Base-by-base conservation (phyloP, 208 protist genomes). In the Leishmania turanica region DNA sequence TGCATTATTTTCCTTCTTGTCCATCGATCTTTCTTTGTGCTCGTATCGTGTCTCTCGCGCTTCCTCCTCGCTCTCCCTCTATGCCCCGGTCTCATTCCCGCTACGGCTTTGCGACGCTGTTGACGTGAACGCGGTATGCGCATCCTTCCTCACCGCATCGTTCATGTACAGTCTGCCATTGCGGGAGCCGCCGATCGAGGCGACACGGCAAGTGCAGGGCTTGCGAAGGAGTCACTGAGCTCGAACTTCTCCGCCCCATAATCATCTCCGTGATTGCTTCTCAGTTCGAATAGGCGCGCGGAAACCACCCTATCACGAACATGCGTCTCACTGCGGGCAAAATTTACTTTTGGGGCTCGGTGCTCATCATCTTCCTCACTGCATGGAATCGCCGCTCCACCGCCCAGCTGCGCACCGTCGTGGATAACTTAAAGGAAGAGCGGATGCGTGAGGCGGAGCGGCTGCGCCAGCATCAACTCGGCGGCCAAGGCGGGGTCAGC, bases 291-390 rank as follows among this genome's bases (percentile, higher is more conserved):
- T 19, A 85, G 21, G 75, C 68, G 62, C 54, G 37, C 45, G 64
- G 27, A 70, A 27, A 60, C 13, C 17, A 27, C 13, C 3, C 24
- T 0, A 78, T 53, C 68, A 13, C 51, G 37, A 73, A 37, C 53
- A 96, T 96, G 92, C 90, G 92, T 37, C 85, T 96, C 64, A 88
- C 88, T 8, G 87, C 92, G 60, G 92, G 92, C 11, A 96, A 96
- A 72, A 96, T 96, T 80, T 96, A 96, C 80, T 92, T 90, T 53
- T 92, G 89, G 80, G 88, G 88, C 45, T 84, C 79, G 9, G 42
- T 88, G 42, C 85, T 88, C 42, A 86, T 96, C 72, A 45, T 89
- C 58, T 78, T 83, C 1, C 82, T 96, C 53, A 94, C 88, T 2
- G 78, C 86, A 40, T 96, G 92, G 92, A 96, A 96, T 76, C 90